Evolutionary conservation across 2,329 filamentous ascomycete species (phyloP), one percentile per base, ranked within the genome.

Genomic region (Xylaria sp.): DNA sequence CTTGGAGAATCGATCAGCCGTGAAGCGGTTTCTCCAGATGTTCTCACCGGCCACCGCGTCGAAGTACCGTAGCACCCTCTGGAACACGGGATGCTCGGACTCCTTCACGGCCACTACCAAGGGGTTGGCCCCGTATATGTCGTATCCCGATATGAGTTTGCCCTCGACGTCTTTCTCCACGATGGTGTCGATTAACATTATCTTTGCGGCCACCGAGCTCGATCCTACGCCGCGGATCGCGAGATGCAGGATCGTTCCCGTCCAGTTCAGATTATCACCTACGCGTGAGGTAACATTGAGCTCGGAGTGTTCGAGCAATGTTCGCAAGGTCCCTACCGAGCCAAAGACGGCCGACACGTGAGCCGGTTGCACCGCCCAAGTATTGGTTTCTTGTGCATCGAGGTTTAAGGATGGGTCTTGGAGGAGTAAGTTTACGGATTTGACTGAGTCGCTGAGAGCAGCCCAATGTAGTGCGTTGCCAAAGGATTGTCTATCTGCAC

Each of bases 61-160:
- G 44, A 63, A 63, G 27, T 57, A 58, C 44, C 61, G 61, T 45
- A 63, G 25, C n/a, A 63, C 61, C 27, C 53, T 57, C 33, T 63
- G 20, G 15, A 63, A 57, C 42, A 50, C 53, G 33, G 44, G 36
- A n/a, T 50, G 42, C 53, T 57, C 54, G 53, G 51, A 49, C 42
- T 58, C 50, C 6, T 51, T 56, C 15, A 63, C 51, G 31, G 61
- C 61, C 15, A 63, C 3, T 17, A 49, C 15, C 22, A 63, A 36
- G 31, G 61, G 33, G 20, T 63, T 63, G 44, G 61, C 61, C 20
- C 15, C 17, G 44, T 63, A 63, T 42, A 63, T 63, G 25, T 63
- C 54, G 20, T 44, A 7, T 15, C 61, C 51, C 13, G 20, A 1
- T 4, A 63, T 51, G 36, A 58, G 61, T 44, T 57, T 49, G 45